A percentile compares a stretch with the other conserved stretches of the same genome.
phyloP scores from a whole-genome alignment of 2,329 filamentous ascomycete species.

The Nigrospora sphaerica region DNA sequence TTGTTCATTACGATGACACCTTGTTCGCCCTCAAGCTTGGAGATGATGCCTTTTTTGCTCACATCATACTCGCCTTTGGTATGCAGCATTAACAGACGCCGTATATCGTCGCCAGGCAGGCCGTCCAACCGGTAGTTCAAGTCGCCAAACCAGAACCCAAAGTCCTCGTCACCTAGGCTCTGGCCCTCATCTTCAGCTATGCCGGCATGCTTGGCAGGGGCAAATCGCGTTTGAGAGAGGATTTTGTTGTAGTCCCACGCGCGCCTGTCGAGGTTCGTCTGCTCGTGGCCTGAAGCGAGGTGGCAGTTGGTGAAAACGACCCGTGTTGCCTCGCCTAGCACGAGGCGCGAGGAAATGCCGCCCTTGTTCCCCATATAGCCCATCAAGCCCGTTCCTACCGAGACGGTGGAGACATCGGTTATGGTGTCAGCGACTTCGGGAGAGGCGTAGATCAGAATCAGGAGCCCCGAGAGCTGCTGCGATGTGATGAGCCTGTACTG shows the following conservation, averaged over 20 bases:
- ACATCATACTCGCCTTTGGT: slow-evolving; percentile 69
- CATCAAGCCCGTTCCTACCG: slow-evolving; percentile 81
- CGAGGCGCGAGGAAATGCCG: slow-evolving; percentile 70
- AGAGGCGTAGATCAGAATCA: slow-evolving; percentile 81
- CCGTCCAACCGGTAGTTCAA: slow-evolving; percentile 89
- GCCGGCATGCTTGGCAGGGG: slow-evolving; percentile 60
- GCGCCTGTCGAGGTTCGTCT: slow-evolving; percentile 68
- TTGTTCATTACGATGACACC: slow-evolving; percentile 41
- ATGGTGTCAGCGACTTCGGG: slow-evolving; percentile 67
- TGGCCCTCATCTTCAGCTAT: slow-evolving; percentile 59
- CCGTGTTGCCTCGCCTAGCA: slow-evolving; percentile 83
- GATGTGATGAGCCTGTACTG: slow-evolving; percentile 73
- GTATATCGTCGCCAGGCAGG: slow-evolving; percentile 83
- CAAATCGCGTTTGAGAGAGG: slow-evolving; percentile 66
- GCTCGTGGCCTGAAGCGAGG: slow-evolving; percentile 78
- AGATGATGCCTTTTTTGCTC: slow-evolving; percentile 30
- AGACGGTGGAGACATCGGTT: slow-evolving; percentile 73
- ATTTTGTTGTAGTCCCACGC: slow-evolving; percentile 90
- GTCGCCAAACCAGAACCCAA: slow-evolving; percentile 94
- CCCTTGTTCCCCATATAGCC: slow-evolving; percentile 97
- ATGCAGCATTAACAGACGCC: slow-evolving; percentile 75
- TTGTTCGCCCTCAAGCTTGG: slow-evolving; percentile 34
- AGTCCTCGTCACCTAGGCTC: slow-evolving; percentile 81
- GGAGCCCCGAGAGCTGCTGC: slow-evolving; percentile 79
- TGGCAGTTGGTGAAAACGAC: slow-evolving; percentile 90